Percentiles rank a stretch among this genome's conserved stretches.
Conservation (phyloP, 75 land plant species). For the Larix kaempferi region DNA sequence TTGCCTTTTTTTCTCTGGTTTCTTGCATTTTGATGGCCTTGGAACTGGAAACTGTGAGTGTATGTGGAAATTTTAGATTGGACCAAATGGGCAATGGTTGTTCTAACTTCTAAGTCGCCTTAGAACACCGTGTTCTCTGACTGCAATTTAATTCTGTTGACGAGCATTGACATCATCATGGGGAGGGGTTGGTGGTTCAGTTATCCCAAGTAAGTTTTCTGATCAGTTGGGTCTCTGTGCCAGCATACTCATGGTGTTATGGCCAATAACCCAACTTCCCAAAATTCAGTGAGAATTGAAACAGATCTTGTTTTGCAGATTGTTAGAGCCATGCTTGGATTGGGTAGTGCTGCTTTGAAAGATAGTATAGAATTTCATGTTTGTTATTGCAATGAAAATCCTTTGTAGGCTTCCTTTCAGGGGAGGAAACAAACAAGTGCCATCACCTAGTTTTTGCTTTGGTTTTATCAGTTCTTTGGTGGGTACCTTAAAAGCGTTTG, state of each 20-base stretch:
- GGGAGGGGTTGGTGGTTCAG: slow-evolving; percentile 7
- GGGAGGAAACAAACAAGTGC: not conserved
- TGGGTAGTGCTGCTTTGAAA: not conserved
- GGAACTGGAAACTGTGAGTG: too few species aligned
- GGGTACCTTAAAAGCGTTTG: not conserved
- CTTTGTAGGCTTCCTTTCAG: not conserved
- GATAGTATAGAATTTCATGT: not conserved
- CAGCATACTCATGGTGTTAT: not conserved
- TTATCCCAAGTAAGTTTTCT: slow-evolving; percentile 10
- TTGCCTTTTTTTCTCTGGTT: not conserved
- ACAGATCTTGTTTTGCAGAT: not conserved
- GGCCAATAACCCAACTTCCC: not conserved
- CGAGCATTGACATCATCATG: not conserved
- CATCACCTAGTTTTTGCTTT: not conserved
- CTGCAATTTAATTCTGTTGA: not conserved
- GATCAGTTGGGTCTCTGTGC: not conserved
- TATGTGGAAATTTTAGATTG: not conserved
- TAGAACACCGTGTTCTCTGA: not conserved
- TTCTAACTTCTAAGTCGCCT: not conserved
- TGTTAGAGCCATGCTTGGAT: not conserved
- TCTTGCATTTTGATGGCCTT: too few species aligned
- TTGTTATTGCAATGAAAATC: not conserved
- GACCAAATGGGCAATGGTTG: not conserved
- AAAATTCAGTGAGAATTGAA: not conserved
- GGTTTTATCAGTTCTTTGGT: not conserved